Evolutionary conservation across 2,329 filamentous ascomycete species (phyloP).

Genomic region (Stemphylium vesicarium): DNA sequence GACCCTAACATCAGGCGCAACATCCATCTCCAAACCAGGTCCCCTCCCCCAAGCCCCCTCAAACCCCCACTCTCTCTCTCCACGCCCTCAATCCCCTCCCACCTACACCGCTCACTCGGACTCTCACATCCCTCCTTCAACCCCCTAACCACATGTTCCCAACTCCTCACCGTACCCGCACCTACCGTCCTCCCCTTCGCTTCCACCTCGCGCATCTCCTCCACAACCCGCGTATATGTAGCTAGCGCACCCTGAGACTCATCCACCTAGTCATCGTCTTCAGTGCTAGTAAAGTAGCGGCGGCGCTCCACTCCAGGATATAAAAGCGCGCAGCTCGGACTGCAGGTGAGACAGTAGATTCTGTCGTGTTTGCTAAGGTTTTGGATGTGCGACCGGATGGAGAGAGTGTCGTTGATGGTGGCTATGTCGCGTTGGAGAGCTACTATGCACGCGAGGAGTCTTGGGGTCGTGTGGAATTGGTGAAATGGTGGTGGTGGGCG

Average conservation of each 20-base stretch:
- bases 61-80: conserved; percentile 1
- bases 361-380: background rate
- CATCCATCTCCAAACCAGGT: background rate
- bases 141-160: background rate
- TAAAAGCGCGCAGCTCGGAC: background rate
- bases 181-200: background rate
- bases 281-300: background rate
- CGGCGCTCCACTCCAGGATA: background rate
- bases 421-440: background rate
- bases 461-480: background rate
- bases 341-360: background rate
- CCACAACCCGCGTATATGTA: background rate
- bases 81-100: no score
- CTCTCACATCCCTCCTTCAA: background rate
- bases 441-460: background rate
- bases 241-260: background rate
- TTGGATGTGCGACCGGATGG: background rate
- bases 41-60: conserved; percentile 1
- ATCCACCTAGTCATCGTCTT: background rate
- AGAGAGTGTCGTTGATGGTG: background rate
- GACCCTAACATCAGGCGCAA: background rate
- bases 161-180: background rate
- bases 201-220: conserved; percentile 1
- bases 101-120: background rate
- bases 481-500: background rate